These are phyloP conservation scores for Gamsiella multidivaricata DNA, from an alignment of 192 early-diverging fungal genomes.

Conservation along the genomic window DNA sequence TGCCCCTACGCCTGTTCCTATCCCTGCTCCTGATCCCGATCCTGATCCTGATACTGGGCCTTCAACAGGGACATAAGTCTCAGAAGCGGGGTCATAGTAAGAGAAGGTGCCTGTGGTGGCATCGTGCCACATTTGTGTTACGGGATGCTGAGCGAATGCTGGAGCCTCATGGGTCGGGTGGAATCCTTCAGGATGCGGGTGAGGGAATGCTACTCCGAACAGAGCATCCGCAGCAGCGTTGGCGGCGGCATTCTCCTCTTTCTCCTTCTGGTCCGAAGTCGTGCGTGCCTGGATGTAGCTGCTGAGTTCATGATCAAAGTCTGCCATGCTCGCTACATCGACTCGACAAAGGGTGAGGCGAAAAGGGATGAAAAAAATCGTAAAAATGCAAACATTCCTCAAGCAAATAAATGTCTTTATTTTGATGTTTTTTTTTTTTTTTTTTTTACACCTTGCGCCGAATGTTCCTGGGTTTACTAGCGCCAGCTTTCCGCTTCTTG, in stretches of 20 bases:
- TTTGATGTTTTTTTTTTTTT: too few species aligned
- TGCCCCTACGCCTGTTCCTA: too few species aligned
- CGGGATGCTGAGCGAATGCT: constrained; percentile 44
- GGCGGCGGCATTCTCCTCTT: constrained; percentile 17
- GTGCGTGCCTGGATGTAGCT: constrained; percentile 40
- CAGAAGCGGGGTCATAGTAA: constrained; percentile 60
- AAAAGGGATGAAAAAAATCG: background rate
- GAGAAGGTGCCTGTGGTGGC: constrained; percentile 59
- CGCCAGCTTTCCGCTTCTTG: constrained; percentile 62
- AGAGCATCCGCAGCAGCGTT: constrained; percentile 32
- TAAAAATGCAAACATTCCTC: background rate
- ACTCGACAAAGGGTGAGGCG: too few species aligned
- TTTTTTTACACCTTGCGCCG: constrained; percentile 37
- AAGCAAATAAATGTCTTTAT: too few species aligned
- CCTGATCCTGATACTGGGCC: constrained; percentile 5
- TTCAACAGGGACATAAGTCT: constrained; percentile 62
- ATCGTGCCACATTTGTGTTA: constrained; percentile 68
- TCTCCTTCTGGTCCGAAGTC: constrained; percentile 25
- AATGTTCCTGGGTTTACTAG: constrained; percentile 53
- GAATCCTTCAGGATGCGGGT: constrained; percentile 36
- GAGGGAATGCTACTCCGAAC: constrained; percentile 15
- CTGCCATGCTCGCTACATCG: constrained; percentile 17
- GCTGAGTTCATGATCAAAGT: constrained; percentile 47
- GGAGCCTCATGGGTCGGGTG: constrained; percentile 32
- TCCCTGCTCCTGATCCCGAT: constrained; percentile 4